A percentile compares a stretch with the other conserved stretches of the same genome.
Evolutionary conservation across 2,329 filamentous ascomycete species (phyloP).

Genomic region (Neophaeococcomyces aloes): DNA sequence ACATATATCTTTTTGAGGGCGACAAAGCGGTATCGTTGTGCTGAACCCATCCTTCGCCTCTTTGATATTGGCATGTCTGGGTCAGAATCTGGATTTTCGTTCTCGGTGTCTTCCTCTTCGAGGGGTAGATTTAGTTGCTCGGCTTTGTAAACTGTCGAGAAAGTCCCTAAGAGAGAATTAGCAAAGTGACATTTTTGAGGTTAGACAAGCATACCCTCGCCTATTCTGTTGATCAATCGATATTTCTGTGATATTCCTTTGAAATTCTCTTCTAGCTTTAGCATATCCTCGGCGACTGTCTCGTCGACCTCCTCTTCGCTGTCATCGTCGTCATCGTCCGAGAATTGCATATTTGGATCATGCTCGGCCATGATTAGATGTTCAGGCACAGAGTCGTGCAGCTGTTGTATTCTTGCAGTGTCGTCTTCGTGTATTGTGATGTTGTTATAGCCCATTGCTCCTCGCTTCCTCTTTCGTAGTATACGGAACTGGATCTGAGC

Average conservation of each 20-base stretch:
- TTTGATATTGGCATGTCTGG: slow-evolving; percentile 62
- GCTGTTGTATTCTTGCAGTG: slow-evolving; percentile 3
- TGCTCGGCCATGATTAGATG: slow-evolving; percentile 9
- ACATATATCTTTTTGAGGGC: slow-evolving; percentile 99
- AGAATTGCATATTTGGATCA: slow-evolving; percentile 25
- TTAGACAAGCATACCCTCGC: slow-evolving; percentile 58
- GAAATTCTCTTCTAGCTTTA: slow-evolving; percentile 69
- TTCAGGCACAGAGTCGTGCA: slow-evolving; percentile 2
- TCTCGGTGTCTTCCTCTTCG: slow-evolving; percentile 68
- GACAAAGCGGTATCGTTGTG: slow-evolving; percentile 61
- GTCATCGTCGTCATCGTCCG: slow-evolving; percentile 25
- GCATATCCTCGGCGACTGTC: slow-evolving; percentile 72
- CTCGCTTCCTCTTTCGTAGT: slow-evolving; percentile 12
- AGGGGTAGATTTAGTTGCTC: slow-evolving; percentile 75
- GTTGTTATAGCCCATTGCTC: slow-evolving; percentile 16
- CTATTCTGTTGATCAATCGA: slow-evolving; percentile 89
- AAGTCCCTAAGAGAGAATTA: slow-evolving; percentile 58
- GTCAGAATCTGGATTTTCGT: slow-evolving; percentile 62
- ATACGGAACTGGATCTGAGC: background rate
- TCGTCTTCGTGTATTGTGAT: slow-evolving; percentile 20
- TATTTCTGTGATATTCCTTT: slow-evolving; percentile 74
- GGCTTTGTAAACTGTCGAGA: slow-evolving; percentile 97
- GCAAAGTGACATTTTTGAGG: slow-evolving; percentile 8
- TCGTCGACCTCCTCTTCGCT: slow-evolving; percentile 34
- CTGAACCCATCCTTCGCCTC: slow-evolving; percentile 35